phyloP scores from a whole-genome alignment of 1,284 basidiomycete species.

The Microbotryum violaceum region DNA sequence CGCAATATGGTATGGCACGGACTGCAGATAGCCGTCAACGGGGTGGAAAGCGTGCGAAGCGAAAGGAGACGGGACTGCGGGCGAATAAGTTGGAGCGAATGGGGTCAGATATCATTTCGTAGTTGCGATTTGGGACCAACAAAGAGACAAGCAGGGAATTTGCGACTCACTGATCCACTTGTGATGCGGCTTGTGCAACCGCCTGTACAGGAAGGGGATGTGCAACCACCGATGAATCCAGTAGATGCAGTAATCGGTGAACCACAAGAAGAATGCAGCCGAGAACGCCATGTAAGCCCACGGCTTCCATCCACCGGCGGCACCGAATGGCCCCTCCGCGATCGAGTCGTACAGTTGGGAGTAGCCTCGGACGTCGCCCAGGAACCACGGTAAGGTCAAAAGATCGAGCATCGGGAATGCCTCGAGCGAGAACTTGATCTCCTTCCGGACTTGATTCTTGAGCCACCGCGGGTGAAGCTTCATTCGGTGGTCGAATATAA shows the following conservation, averaged over 20 bases:
- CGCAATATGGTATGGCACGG: slow-evolving; percentile 90
- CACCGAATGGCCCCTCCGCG: slow-evolving; percentile 48
- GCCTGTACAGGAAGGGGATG: slow-evolving; percentile 78
- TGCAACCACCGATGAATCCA: slow-evolving; percentile 92
- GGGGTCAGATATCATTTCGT: background rate
- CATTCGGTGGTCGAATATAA: slow-evolving; percentile 89
- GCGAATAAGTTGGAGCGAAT: background rate
- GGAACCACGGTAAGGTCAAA: slow-evolving; percentile 87
- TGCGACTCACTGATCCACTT: slow-evolving; percentile 80
- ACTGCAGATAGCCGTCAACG: slow-evolving; percentile 87
- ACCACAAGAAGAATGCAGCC: slow-evolving; percentile 59
- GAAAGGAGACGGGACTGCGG: slow-evolving; percentile 84
- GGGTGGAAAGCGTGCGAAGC: slow-evolving; percentile 97
- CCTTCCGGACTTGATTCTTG: slow-evolving; percentile 72
- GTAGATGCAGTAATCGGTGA: slow-evolving; percentile 88
- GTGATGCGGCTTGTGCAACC: slow-evolving; percentile 67
- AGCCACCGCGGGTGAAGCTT: slow-evolving; percentile 91
- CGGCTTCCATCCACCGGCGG: slow-evolving; percentile 46
- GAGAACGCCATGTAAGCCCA: slow-evolving; percentile 42
- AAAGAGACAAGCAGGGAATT: background rate
- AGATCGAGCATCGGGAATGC: slow-evolving; percentile 62
- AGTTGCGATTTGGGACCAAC: slow-evolving; percentile 13
- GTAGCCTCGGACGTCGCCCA: slow-evolving; percentile 82
- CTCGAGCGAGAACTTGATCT: slow-evolving; percentile 68
- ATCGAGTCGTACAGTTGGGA: slow-evolving; percentile 70